These are phyloP conservation scores for Ustilago nuda DNA, from an alignment of 1,284 basidiomycete genomes.

Conservation along the genomic window DNA sequence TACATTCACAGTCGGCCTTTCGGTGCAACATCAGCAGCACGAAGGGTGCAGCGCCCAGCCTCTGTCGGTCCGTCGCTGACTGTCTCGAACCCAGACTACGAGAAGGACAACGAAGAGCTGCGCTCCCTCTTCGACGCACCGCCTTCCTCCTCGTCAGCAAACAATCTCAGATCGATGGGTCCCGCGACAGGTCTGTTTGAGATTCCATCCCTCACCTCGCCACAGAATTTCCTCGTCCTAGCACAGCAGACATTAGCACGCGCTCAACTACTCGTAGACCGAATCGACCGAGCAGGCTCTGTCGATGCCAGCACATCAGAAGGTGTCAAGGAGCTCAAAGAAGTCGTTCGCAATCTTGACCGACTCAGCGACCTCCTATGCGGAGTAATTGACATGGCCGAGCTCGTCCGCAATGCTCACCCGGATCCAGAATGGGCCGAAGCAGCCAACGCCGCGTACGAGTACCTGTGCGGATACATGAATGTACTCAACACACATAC, in stretches of 20 bases:
- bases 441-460: conserved; percentile 87
- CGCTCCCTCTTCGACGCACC: conserved; percentile 54
- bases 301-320: conserved; percentile 16
- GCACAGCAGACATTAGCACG: conserved; percentile 62
- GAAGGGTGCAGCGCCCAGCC: conserved; percentile 19
- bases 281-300: conserved; percentile 57
- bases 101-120: conserved; percentile 49
- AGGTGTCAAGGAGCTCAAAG: conserved; percentile 47
- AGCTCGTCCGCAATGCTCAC: conserved; percentile 91
- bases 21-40: conserved; percentile 6
- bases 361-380: conserved; percentile 93
- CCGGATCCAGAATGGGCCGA: conserved; percentile 85
- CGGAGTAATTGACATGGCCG: conserved; percentile 94
- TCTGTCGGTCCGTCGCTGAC: conserved; percentile 14
- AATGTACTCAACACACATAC: conserved; percentile 95
- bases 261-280: conserved; percentile 64
- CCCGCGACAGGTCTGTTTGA: conserved; percentile 60
- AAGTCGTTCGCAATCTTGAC: conserved; percentile 74
- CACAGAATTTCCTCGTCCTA: conserved; percentile 53
- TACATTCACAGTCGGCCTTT: conserved; percentile 9
- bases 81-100: conserved; percentile 21
- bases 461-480: conserved; percentile 94
- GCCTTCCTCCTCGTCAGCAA: conserved; percentile 41
- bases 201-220: conserved; percentile 56
- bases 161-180: conserved; percentile 18